Percentiles rank a stretch among this genome's conserved stretches.
These are phyloP conservation scores for Rosa hybrid DNA, from an alignment of 331 rosid genomes.

Conservation along the genomic window DNA sequence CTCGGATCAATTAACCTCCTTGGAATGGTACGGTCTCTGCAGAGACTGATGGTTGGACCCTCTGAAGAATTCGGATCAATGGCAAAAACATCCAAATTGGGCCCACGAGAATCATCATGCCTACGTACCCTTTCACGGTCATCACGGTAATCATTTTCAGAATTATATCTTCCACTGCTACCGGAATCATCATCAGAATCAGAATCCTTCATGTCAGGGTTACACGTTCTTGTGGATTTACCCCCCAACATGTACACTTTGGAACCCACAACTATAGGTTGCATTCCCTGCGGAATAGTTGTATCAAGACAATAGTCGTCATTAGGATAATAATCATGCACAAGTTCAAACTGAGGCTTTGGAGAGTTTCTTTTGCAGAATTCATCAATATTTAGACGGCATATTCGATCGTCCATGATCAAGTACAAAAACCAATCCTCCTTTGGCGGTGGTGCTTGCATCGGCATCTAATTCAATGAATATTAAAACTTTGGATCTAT, in stretches of 20 bases:
- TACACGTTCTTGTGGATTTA: too few relatives aligned
- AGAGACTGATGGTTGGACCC: not conserved
- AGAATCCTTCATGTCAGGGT: not conserved
- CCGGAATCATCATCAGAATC: not conserved
- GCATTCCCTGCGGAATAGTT: not conserved
- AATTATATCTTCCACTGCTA: not conserved
- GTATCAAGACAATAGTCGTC: not conserved
- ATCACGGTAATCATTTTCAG: not conserved
- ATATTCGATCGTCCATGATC: not conserved
- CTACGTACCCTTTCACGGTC: not conserved
- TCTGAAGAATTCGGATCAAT: not conserved
- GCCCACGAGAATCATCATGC: not conserved
- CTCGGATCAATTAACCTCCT: not conserved
- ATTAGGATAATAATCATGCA: not conserved
- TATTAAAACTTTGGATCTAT: too few relatives aligned
- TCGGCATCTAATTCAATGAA: too few relatives aligned
- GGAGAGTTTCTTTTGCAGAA: not conserved
- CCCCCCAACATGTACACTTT: not conserved
- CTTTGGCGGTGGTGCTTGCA: not conserved
- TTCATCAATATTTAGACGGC: not conserved
- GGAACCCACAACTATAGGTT: not conserved
- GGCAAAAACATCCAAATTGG: not conserved
- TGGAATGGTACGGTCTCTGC: not conserved
- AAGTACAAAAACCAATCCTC: not conserved
- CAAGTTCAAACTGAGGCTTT: not conserved